These are phyloP conservation scores for Turnera subulata DNA, from an alignment of 345 rosid species.

Conservation along the genomic window DNA sequence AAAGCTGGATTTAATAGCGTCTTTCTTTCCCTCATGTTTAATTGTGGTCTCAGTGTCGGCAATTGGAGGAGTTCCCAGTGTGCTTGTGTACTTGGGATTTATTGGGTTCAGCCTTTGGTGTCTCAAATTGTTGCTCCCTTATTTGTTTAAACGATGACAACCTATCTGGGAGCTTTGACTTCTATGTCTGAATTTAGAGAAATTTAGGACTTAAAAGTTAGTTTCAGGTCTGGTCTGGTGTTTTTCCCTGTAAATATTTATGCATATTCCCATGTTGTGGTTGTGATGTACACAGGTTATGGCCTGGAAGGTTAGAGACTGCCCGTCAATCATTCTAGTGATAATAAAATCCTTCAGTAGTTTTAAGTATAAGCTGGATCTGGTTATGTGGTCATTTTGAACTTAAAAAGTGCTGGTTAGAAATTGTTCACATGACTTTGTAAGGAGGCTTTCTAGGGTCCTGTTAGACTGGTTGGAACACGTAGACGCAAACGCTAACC, in stretches of 20 bases:
- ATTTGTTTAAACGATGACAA: neutral
- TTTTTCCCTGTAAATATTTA: conserved; percentile 40
- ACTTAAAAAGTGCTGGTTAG: neutral
- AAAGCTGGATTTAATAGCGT: conserved; percentile 49
- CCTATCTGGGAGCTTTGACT: too few relatives aligned
- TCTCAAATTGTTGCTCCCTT: too few relatives aligned
- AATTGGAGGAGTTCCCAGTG: neutral
- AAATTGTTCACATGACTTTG: too few relatives aligned
- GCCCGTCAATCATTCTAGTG: conserved; percentile 35
- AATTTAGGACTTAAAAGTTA: too few relatives aligned
- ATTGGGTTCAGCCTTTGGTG: conserved; percentile 14
- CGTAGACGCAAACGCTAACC: too few relatives aligned
- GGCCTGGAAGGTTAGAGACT: conserved; percentile 24
- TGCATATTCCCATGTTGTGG: neutral
- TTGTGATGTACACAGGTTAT: too few relatives aligned
- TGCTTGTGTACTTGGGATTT: conserved; percentile 10
- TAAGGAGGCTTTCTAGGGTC: too few relatives aligned
- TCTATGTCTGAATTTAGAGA: too few relatives aligned
- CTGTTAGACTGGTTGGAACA: too few relatives aligned
- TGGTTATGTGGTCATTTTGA: too few relatives aligned
- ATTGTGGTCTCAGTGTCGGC: conserved; percentile 7
- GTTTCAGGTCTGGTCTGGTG: conserved; percentile 26
- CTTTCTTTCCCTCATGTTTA: conserved; percentile 12
- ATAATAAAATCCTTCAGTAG: conserved; percentile 31
- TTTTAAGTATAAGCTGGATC: conserved; percentile 1